Evolutionary conservation across 352 stramenopile species (phyloP).

Genomic region (Globisporangium middletonii): DNA sequence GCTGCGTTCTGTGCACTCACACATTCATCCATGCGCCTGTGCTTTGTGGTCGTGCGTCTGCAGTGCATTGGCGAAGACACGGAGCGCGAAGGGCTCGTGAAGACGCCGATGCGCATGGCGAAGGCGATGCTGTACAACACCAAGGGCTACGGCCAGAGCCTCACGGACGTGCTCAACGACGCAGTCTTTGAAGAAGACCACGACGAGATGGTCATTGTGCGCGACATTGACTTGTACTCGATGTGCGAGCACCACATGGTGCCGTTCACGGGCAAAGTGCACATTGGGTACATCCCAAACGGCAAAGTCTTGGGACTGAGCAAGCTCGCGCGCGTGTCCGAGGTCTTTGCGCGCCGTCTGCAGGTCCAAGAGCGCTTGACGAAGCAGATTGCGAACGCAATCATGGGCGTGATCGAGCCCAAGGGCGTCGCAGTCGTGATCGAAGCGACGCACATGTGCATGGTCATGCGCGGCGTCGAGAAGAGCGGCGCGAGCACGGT

Average conservation of each 20-base stretch:
- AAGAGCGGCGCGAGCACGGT: conserved; percentile 96
- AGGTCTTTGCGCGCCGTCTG: conserved; percentile 95
- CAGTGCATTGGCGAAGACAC: conserved; percentile 94
- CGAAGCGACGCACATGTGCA: conserved; percentile 99
- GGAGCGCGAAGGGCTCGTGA: conserved; percentile 90
- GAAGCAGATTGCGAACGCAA: conserved; percentile 97
- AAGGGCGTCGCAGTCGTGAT: conserved; percentile 98
- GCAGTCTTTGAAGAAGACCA: conserved; percentile 98
- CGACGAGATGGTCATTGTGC: conserved; percentile 99
- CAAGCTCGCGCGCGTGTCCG: conserved; percentile 97
- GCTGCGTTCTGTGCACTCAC: not conserved
- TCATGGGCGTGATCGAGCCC: conserved; percentile 95
- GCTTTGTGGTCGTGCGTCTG: conserved; percentile 4
- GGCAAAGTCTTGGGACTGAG: conserved; percentile 96
- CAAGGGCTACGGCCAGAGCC: conserved; percentile 91
- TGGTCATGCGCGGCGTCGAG: conserved; percentile 99
- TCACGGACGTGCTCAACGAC: conserved; percentile 91
- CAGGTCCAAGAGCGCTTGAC: conserved; percentile 99
- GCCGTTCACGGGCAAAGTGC: conserved; percentile 96
- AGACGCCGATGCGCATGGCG: conserved; percentile 96
- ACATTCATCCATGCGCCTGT: too few relatives aligned
- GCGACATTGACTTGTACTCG: conserved; percentile 98
- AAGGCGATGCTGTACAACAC: conserved; percentile 97
- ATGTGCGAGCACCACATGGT: conserved; percentile 99
- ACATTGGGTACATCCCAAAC: conserved; percentile 94